Percentiles rank a stretch among this genome's conserved stretches.
phyloP scores from a whole-genome alignment of 768 basidiomycete species.

The Filobasidium floriforme region DNA sequence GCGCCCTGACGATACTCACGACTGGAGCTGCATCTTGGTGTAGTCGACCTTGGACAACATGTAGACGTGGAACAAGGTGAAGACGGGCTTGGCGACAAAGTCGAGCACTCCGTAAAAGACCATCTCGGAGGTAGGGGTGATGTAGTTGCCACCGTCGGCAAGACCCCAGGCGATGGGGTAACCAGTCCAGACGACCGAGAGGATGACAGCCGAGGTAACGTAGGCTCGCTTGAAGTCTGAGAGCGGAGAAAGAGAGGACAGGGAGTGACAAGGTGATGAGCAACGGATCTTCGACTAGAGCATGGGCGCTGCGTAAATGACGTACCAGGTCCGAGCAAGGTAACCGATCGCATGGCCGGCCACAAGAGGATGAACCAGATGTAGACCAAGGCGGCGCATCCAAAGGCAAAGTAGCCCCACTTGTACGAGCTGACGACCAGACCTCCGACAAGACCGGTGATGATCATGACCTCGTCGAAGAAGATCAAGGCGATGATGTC shows the following conservation, averaged over 20 bases:
- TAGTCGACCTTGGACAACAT: constrained; percentile 42
- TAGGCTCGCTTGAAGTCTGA: constrained; percentile 37
- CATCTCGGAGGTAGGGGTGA: constrained; percentile 54
- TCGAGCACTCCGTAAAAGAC: constrained; percentile 52
- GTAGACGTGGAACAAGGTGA: constrained; percentile 41
- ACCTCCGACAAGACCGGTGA: constrained; percentile 51
- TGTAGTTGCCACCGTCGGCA: constrained; percentile 53
- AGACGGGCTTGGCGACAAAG: constrained; percentile 45
- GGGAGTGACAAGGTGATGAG: neutral
- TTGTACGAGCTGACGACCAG: constrained; percentile 54
- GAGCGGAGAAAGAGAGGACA: neutral
- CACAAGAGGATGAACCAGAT: constrained; percentile 49
- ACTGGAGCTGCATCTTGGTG: constrained; percentile 38
- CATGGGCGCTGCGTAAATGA: no score
- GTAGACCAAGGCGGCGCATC: constrained; percentile 50
- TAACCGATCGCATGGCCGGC: constrained; percentile 35
- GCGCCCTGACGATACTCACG: constrained; percentile 7
- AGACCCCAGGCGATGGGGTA: constrained; percentile 57
- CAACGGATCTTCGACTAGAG: neutral
- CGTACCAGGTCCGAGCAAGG: constrained; percentile 28
- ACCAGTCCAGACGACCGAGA: constrained; percentile 55
- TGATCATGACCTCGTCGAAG: constrained; percentile 51
- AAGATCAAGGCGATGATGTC: constrained; percentile 52
- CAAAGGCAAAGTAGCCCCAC: constrained; percentile 51
- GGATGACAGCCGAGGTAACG: constrained; percentile 47